Conservation (phyloP, 768 basidiomycete genomes). For the Russula foetens region DNA sequence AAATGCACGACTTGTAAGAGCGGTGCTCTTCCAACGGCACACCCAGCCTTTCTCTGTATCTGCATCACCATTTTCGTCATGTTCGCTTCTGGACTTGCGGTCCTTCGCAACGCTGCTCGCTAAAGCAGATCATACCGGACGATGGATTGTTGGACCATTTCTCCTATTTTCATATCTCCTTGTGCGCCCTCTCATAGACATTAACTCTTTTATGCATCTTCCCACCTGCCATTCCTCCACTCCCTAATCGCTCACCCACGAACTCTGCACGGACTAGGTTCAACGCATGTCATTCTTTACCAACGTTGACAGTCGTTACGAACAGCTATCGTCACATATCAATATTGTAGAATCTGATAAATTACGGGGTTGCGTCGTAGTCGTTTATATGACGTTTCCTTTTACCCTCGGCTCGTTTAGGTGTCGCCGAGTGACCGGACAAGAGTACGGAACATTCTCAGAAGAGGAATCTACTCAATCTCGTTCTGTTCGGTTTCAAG, state of each 20-base stretch:
- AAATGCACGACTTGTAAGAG: constrained; percentile 42
- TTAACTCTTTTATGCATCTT: not conserved
- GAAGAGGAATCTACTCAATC: not conserved
- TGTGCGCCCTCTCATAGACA: not conserved
- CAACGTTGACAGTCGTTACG: constrained; percentile 4
- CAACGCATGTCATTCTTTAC: not conserved
- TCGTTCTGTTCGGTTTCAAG: too few relatives aligned
- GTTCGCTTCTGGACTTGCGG: constrained; percentile 55
- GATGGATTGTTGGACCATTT: constrained; percentile 1
- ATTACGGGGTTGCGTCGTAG: not conserved
- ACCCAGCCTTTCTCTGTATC: constrained; percentile 50
- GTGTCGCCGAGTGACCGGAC: not conserved
- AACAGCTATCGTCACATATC: not conserved
- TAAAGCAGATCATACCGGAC: constrained; percentile 4
- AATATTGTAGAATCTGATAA: constrained; percentile 9
- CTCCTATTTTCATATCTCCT: not conserved
- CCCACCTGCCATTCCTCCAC: not conserved
- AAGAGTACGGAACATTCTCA: not conserved
- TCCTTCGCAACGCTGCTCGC: constrained; percentile 36
- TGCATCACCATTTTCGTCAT: constrained; percentile 51
- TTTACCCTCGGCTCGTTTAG: not conserved
- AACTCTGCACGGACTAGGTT: constrained; percentile 1
- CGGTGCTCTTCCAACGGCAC: constrained; percentile 31
- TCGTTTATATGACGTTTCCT: not conserved
- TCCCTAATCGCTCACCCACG: not conserved